Evolutionary conservation across 441 rosid genomes (phyloP).

Genomic region (Gossypium trilobum): DNA sequence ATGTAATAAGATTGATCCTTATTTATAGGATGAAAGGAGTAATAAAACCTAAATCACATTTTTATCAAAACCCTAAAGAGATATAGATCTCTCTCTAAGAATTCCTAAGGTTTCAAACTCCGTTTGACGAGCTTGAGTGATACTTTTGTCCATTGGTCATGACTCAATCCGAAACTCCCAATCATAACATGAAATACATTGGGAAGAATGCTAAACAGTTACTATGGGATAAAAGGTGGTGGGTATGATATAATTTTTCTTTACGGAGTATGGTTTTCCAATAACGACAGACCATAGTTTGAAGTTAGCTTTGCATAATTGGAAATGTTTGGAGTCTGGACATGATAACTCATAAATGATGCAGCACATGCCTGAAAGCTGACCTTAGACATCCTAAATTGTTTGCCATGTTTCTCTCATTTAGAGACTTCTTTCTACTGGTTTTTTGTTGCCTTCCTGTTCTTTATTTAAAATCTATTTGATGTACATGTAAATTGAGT

Average conservation of each 20-base stretch:
- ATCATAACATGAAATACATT: background rate
- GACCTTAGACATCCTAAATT: background rate
- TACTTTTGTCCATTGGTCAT: too few relatives aligned
- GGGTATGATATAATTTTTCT: background rate
- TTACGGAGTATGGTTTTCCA: background rate
- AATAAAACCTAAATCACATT: too few relatives aligned
- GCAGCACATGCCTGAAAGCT: constrained; percentile 1
- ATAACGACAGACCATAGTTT: background rate
- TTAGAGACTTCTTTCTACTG: background rate
- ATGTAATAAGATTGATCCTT: too few relatives aligned
- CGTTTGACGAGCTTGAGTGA: too few relatives aligned
- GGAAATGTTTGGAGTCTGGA: background rate
- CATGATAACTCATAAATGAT: constrained; percentile 1
- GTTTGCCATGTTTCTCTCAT: background rate
- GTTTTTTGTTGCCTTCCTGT: background rate
- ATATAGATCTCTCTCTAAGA: too few relatives aligned
- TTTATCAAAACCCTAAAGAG: too few relatives aligned
- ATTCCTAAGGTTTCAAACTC: too few relatives aligned
- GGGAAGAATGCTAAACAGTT: background rate
- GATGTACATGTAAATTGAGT: background rate
- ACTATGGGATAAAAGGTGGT: background rate
- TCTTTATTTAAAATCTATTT: background rate
- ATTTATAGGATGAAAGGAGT: too few relatives aligned
- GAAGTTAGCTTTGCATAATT: background rate
- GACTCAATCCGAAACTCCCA: too few relatives aligned